Evolutionary conservation across 768 basidiomycete genomes (phyloP).

Genomic region (Steccherinum ochraceum): DNA sequence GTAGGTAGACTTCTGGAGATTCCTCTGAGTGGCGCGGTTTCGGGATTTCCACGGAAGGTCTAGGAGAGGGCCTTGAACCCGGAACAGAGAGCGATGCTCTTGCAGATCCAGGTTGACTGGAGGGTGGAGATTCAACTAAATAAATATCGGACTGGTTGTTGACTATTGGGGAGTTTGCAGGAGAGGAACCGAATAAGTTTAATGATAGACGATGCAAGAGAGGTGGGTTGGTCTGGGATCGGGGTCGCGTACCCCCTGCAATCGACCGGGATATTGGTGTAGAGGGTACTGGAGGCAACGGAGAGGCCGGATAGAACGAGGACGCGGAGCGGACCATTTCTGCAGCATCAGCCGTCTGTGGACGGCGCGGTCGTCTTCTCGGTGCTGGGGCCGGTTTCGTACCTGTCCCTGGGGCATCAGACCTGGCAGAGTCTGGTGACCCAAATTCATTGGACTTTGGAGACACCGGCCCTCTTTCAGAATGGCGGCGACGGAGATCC

Average conservation of each 20-base stretch:
- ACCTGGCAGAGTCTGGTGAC: background rate
- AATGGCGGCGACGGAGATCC: constrained; percentile 40
- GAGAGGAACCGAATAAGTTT: constrained; percentile 49
- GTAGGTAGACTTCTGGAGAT: constrained; percentile 63
- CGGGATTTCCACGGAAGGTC: constrained; percentile 38
- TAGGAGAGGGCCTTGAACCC: constrained; percentile 37
- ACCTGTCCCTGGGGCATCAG: background rate
- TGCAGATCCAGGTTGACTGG: constrained; percentile 33
- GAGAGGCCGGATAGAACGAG: constrained; percentile 11
- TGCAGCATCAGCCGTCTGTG: constrained; percentile 20
- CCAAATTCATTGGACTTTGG: background rate
- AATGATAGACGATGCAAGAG: constrained; percentile 65
- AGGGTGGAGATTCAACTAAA: constrained; percentile 12
- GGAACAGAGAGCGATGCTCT: constrained; percentile 33
- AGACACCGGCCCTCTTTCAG: constrained; percentile 17
- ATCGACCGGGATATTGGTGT: constrained; percentile 14
- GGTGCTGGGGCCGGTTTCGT: constrained; percentile 1
- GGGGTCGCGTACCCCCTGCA: constrained; percentile 23
- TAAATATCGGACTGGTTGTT: constrained; percentile 11
- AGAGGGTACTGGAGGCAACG: constrained; percentile 7
- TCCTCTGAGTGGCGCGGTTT: constrained; percentile 53
- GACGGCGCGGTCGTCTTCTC: constrained; percentile 15
- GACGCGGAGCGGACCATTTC: constrained; percentile 12
- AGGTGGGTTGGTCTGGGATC: constrained; percentile 60
- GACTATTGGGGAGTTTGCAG: constrained; percentile 20